Percentiles rank a stretch among this genome's conserved stretches.
phyloP scores from a whole-genome alignment of 306 rosid genomes.

The Fagus sylvatica region DNA sequence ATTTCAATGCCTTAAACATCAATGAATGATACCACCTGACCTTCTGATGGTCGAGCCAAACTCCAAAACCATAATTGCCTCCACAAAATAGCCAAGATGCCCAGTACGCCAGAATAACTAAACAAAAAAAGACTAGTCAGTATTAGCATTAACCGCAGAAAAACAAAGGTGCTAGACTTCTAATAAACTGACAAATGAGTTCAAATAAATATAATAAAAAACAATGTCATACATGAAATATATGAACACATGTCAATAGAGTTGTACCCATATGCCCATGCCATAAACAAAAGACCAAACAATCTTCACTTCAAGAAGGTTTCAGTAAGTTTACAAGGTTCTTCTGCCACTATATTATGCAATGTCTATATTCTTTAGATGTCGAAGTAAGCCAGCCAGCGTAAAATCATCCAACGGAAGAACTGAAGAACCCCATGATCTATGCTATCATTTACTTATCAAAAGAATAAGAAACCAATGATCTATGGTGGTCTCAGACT shows the following conservation, averaged over 20 bases:
- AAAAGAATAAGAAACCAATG: too few species aligned
- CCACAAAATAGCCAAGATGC: conserved; percentile 71
- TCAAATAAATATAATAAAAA: background rate
- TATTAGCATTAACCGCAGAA: conserved; percentile 12
- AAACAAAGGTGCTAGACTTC: background rate
- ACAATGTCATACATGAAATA: background rate
- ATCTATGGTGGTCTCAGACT: too few species aligned
- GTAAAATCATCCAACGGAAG: too few species aligned
- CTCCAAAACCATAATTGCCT: conserved; percentile 93
- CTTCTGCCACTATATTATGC: too few species aligned
- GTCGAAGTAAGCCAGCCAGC: too few species aligned
- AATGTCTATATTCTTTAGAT: too few species aligned
- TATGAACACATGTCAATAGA: background rate
- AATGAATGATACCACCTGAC: conserved; percentile 36
- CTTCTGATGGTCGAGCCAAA: conserved; percentile 82
- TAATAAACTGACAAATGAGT: background rate
- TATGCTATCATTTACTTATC: too few species aligned
- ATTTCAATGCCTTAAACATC: background rate
- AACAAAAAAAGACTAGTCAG: conserved; percentile 18
- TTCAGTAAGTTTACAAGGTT: too few species aligned
- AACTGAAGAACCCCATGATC: too few species aligned
- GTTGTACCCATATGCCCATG: too few species aligned
- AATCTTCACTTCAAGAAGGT: too few species aligned
- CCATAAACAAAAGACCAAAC: background rate
- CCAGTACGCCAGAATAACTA: conserved; percentile 88